These are phyloP conservation scores for Ogataea nakhonphanomensis DNA, from an alignment of 805 yeast genomes.

Conservation along the genomic window DNA sequence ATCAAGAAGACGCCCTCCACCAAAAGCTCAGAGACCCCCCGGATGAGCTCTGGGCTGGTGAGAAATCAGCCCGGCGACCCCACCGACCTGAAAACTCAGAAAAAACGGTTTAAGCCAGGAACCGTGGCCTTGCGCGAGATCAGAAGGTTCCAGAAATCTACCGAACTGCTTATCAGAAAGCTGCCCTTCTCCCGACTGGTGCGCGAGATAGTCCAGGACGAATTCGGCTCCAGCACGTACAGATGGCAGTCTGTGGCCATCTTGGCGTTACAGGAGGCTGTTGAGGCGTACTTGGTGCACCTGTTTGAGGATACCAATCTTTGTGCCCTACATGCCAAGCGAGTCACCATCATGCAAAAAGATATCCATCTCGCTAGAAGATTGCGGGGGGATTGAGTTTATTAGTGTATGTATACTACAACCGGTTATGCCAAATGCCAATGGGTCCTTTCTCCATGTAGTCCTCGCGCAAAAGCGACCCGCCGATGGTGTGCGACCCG, in stretches of 20 bases:
- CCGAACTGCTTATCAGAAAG: conserved; percentile 65
- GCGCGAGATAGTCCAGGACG: conserved; percentile 66
- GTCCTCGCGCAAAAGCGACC: conserved; percentile 59
- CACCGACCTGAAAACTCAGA: conserved; percentile 28
- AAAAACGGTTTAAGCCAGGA: conserved; percentile 55
- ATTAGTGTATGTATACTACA: conserved; percentile 18
- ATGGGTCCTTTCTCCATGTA: conserved; percentile 80
- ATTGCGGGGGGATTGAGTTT: conserved; percentile 16
- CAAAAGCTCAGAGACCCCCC: conserved; percentile 6
- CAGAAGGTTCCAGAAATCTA: conserved; percentile 60
- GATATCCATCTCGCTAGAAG: conserved; percentile 75
- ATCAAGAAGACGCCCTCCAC: conserved; percentile 8
- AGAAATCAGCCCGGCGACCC: conserved; percentile 58
- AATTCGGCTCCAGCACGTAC: conserved; percentile 53
- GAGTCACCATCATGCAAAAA: conserved; percentile 84
- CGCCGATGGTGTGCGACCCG: conserved; percentile 49
- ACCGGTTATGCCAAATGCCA: conserved; percentile 58
- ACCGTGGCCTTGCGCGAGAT: conserved; percentile 66
- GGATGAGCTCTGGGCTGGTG: conserved; percentile 35
- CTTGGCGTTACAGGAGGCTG: conserved; percentile 75
- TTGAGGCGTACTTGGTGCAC: conserved; percentile 73
- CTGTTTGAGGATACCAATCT: conserved; percentile 73
- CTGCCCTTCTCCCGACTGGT: conserved; percentile 77
- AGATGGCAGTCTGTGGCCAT: conserved; percentile 81
- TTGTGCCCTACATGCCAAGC: conserved; percentile 73